Conservation (phyloP, 1,139 yeast species). For the Suhomyces chickasaworum region DNA sequence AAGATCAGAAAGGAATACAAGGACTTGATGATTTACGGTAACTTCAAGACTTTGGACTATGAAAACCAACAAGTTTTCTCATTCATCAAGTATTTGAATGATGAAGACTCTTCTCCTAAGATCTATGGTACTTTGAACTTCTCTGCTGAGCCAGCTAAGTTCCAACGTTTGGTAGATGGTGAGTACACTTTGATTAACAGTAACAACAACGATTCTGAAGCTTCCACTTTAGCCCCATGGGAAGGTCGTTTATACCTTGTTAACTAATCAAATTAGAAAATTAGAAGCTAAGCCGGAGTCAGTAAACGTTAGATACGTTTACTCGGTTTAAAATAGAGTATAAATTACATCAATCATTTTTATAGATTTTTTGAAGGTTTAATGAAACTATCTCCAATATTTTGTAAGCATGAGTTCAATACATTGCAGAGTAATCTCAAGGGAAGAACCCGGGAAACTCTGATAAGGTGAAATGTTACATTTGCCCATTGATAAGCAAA, state of each 20-base stretch:
- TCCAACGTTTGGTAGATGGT: conserved; percentile 34
- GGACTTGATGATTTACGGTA: conserved; percentile 52
- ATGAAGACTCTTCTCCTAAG: conserved; percentile 17
- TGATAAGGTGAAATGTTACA: no score
- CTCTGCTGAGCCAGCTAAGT: conserved; percentile 32
- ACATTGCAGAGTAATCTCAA: no score
- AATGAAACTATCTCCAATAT: no score
- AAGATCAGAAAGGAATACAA: conserved; percentile 46
- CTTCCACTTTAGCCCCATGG: conserved; percentile 33
- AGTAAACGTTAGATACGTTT: background rate
- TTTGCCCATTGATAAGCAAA: no score
- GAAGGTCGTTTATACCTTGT: conserved; percentile 43
- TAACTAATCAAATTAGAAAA: background rate
- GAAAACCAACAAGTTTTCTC: conserved; percentile 43
- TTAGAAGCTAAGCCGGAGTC: no score
- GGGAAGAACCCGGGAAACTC: no score
- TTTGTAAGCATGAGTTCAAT: no score
- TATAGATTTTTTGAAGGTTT: no score
- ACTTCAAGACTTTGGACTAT: conserved; percentile 41
- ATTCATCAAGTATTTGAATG: conserved; percentile 32
- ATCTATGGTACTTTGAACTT: conserved; percentile 52
- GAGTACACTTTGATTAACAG: conserved; percentile 32
- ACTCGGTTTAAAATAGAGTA: no score
- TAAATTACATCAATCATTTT: no score
- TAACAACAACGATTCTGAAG: conserved; percentile 28